Evolutionary conservation across 495 filamentous ascomycete genomes (phyloP).

Genomic region (Penicillium arizonense): DNA sequence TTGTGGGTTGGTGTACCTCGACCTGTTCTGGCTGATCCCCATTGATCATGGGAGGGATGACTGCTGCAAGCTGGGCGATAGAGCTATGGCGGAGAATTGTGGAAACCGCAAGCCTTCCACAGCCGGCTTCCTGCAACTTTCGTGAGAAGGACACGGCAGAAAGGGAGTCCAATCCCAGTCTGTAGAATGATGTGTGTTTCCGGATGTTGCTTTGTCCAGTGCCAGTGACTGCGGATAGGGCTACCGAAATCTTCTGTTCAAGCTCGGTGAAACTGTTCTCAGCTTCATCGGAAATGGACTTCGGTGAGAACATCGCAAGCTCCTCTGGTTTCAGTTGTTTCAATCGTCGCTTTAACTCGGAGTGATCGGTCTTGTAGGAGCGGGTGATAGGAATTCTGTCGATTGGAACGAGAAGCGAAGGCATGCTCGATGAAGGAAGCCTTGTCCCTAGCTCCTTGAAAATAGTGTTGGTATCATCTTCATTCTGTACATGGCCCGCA

Average conservation of each 20-base stretch:
- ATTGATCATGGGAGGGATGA: conserved; percentile 18
- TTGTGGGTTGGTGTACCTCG: neutral
- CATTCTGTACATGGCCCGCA: conserved; percentile 1
- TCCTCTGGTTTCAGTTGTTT: conserved; percentile 16
- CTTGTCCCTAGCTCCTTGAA: conserved; percentile 38
- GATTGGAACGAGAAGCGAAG: conserved; percentile 64
- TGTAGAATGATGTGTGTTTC: conserved; percentile 55
- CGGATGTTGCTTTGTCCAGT: conserved; percentile 41
- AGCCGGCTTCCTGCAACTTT: conserved; percentile 40
- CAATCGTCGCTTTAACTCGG: conserved; percentile 34
- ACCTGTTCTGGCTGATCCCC: neutral
- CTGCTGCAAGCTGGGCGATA: conserved; percentile 51
- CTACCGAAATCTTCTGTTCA: conserved; percentile 45
- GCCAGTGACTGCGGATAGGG: conserved; percentile 49
- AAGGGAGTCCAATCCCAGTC: conserved; percentile 77
- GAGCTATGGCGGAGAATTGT: conserved; percentile 61
- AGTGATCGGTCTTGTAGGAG: conserved; percentile 62
- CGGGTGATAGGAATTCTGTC: conserved; percentile 59
- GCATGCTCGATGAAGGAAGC: conserved; percentile 68
- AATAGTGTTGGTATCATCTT: conserved; percentile 29
- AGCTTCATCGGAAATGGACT: conserved; percentile 1
- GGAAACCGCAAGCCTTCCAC: conserved; percentile 54
- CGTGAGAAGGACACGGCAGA: conserved; percentile 68
- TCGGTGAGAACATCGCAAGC: conserved; percentile 26
- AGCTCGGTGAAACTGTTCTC: conserved; percentile 33